Base-by-base conservation (phyloP, 768 basidiomycete species). In the Xerocomellus intermedius region DNA sequence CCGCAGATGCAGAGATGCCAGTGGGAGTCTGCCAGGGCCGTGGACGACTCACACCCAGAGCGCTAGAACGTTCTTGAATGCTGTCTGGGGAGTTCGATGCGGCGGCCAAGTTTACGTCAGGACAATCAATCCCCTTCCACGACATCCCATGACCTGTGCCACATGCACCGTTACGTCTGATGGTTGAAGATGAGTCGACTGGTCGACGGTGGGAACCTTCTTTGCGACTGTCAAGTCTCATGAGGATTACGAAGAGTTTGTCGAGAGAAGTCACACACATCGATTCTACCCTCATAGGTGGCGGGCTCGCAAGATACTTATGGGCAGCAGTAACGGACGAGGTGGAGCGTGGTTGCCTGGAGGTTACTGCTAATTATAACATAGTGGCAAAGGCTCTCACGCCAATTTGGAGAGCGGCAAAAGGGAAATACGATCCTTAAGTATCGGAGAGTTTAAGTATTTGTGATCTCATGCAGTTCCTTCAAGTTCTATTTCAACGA, bases 121-220 rank as follows among this genome's bases (percentile, higher is more conserved):
- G 77, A 19, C 69, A 77, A 14, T 81, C 83, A 4, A 67, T 90
- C n/a, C 68, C 76, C 4, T 82, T 84, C 55, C 79, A 83, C 43
- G 78, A 77, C n/a, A n/a, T 93, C 30, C 89, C 90, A 0, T 93
- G 90, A 90, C 91, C 91, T 3, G 82, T 86, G 16, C 67, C 91
- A 35, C 73, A 75, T 45, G 70, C 79, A 21, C 86, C 86, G 2
- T 66, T 71, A 19, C 63, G 68, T 22, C 80, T 85, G 54, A 76
- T 77, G 7, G 69, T 87, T 2, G 82, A 87, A 58, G 85, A 89
- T 57, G 26, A 7, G 77, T 92, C 43, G 83, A 85, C 54, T 90
- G 86, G 84, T 69, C 77, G 12, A 75, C 84, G 0, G 88, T 91
- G 44, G 86, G 88, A 64, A 73, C 73, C 21, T 92, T 92, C 69